These are phyloP conservation scores for Lycium ferocissimum DNA, from an alignment of 257 asterid genomes.

Conservation along the genomic window DNA sequence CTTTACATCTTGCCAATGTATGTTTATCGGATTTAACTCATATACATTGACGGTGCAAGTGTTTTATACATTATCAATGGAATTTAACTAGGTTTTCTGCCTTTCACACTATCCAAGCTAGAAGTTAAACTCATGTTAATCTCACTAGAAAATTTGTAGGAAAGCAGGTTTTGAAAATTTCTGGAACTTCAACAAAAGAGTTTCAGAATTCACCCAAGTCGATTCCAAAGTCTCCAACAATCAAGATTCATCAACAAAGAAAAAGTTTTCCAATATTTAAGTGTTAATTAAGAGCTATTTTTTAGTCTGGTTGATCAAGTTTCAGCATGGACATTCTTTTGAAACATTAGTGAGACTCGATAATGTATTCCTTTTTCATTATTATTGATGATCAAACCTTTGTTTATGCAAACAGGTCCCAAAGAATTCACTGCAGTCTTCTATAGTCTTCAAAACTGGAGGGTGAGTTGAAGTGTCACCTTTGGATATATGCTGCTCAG, in stretches of 20 bases:
- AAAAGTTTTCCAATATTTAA: neutral
- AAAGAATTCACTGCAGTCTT: constrained; percentile 84
- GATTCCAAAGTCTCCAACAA: neutral
- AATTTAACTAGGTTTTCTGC: neutral
- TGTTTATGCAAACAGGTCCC: constrained; percentile 65
- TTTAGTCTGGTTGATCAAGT: neutral
- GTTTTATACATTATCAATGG: neutral
- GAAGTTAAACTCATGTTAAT: too few relatives aligned
- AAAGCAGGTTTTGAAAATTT: neutral
- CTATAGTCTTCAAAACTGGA: constrained; percentile 94
- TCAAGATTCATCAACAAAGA: neutral
- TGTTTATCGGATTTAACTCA: neutral
- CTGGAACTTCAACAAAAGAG: neutral
- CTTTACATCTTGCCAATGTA: neutral
- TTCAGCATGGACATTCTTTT: neutral
- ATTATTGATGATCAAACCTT: neutral
- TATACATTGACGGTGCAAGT: neutral
- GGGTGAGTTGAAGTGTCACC: constrained; percentile 61
- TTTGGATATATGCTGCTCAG: neutral
- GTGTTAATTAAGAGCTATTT: neutral
- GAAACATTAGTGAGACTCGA: neutral
- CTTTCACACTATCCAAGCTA: too few relatives aligned
- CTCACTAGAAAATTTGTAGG: neutral
- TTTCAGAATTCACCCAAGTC: neutral
- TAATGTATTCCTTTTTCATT: neutral